phyloP scores from a whole-genome alignment of 805 yeast species.

The Zygosaccharomyces bailii region DNA sequence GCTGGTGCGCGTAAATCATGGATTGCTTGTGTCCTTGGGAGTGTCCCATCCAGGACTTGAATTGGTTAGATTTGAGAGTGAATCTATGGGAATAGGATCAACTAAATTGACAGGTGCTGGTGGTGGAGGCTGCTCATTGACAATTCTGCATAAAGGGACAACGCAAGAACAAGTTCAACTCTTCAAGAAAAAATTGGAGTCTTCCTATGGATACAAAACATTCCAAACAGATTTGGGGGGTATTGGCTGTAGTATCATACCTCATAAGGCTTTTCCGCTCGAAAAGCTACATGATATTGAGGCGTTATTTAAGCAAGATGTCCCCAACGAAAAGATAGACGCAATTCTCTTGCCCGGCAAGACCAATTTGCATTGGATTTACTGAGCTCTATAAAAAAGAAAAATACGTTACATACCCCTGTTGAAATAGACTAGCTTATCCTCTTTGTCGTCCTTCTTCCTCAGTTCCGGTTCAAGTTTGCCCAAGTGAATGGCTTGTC shows the following conservation, averaged over 20 bases:
- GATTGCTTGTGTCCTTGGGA: constrained; percentile 76
- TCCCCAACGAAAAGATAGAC: constrained; percentile 14
- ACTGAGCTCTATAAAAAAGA: constrained; percentile 1
- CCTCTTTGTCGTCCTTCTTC: constrained; percentile 49
- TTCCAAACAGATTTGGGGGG: constrained; percentile 86
- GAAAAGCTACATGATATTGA: constrained; percentile 7
- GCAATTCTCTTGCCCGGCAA: constrained; percentile 19
- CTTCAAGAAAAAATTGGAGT: constrained; percentile 34
- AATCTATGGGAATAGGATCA: constrained; percentile 64
- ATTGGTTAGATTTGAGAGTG: constrained; percentile 62
- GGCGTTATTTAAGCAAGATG: constrained; percentile 16
- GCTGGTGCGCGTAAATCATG: constrained; percentile 80
- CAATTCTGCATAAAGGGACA: constrained; percentile 55
- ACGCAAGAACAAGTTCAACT: constrained; percentile 36
- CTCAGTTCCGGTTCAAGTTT: constrained; percentile 64
- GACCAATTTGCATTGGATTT: constrained; percentile 19
- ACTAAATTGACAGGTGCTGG: constrained; percentile 98
- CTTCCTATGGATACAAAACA: constrained; percentile 58
- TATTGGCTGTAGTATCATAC: constrained; percentile 60
- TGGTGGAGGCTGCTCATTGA: constrained; percentile 98
- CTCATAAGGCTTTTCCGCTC: constrained; percentile 16
- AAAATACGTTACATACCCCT: constrained; percentile 68
- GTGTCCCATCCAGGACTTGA: constrained; percentile 94
- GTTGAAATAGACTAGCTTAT: constrained; percentile 73
- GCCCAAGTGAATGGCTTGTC: constrained; percentile 55